Percentiles rank a stretch among this genome's conserved stretches.
These are phyloP conservation scores for Podila epigama DNA, from an alignment of 192 early-diverging fungal genomes.

Conservation along the genomic window DNA sequence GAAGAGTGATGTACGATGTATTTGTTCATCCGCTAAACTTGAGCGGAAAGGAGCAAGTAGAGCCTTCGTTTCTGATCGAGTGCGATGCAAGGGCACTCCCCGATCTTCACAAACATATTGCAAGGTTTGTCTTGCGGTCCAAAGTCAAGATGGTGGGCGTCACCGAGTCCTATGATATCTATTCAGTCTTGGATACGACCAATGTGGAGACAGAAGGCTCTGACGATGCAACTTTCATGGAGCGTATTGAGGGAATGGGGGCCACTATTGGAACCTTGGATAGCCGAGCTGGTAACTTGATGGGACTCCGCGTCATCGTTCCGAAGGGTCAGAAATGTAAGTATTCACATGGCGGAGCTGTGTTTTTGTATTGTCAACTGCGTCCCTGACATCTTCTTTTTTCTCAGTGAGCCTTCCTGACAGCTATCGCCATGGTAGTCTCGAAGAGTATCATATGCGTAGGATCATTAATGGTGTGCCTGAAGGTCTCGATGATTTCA, in stretches of 20 bases:
- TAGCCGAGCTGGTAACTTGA: slow-evolving; percentile 17
- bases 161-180: slow-evolving; percentile 67
- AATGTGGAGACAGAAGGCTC: neutral
- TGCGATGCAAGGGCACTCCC: slow-evolving; percentile 64
- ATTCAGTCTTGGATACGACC: slow-evolving; percentile 77
- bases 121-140: slow-evolving; percentile 79
- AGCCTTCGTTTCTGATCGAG: slow-evolving; percentile 80
- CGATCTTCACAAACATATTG: slow-evolving; percentile 69
- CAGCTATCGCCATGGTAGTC: slow-evolving; percentile 58
- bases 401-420: slow-evolving; percentile 55
- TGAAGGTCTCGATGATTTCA: slow-evolving; percentile 88
- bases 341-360: too few species aligned
- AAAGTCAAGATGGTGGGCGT: slow-evolving; percentile 77
- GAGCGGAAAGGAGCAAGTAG: slow-evolving; percentile 65
- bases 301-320: slow-evolving; percentile 35
- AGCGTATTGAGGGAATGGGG: slow-evolving; percentile 21
- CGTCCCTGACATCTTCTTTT: neutral
- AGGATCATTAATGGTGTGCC: slow-evolving; percentile 87
- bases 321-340: slow-evolving; percentile 42
- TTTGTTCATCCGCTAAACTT: slow-evolving; percentile 84
- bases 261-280: slow-evolving; percentile 25
- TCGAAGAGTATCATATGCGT: slow-evolving; percentile 73
- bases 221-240: slow-evolving; percentile 15
- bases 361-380: too few species aligned
- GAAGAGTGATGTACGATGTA: slow-evolving; percentile 87